Conservation (phyloP, 2,329 filamentous ascomycete species). For the Chaetoscypha palmicola region DNA sequence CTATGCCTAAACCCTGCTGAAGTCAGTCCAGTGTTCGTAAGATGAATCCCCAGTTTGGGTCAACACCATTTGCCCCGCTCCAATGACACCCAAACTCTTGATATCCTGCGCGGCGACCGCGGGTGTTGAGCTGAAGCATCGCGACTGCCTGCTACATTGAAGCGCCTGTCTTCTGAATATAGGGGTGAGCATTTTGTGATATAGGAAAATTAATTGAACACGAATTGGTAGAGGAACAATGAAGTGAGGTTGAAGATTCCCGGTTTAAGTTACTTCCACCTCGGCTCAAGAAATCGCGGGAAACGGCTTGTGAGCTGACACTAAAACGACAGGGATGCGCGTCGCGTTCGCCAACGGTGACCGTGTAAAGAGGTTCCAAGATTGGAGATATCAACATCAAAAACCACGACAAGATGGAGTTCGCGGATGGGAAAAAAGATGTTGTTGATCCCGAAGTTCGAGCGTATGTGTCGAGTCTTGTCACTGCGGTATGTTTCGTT, state of each 20-base stretch:
- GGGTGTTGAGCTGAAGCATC: conserved; percentile 65
- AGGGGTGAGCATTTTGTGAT: conserved; percentile 27
- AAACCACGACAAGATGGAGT: conserved; percentile 42
- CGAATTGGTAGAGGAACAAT: neutral
- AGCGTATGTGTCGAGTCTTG: conserved; percentile 86
- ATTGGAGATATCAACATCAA: neutral
- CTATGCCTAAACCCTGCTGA: conserved; percentile 81
- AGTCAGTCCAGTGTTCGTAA: conserved; percentile 9
- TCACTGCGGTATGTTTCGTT: conserved; percentile 58
- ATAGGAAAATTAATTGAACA: conserved; percentile 2
- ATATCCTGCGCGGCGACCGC: conserved; percentile 61
- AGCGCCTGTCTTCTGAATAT: conserved; percentile 22
- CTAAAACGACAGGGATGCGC: conserved; percentile 15
- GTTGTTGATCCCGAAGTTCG: conserved; percentile 87
- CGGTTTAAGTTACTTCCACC: conserved; percentile 11
- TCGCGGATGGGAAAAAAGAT: conserved; percentile 44
- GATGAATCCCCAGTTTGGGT: too few species aligned
- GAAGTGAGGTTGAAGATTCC: conserved; percentile 8
- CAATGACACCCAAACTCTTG: conserved; percentile 83
- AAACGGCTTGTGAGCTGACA: neutral
- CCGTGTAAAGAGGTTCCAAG: conserved; percentile 20
- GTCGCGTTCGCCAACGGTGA: conserved; percentile 1
- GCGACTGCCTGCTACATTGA: conserved; percentile 21
- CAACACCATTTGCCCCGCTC: conserved; percentile 94
- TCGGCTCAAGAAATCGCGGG: conserved; percentile 12